These are phyloP conservation scores for Teratosphaeria epicoccoides DNA, from an alignment of 2,329 filamentous ascomycete species.

Conservation along the genomic window DNA sequence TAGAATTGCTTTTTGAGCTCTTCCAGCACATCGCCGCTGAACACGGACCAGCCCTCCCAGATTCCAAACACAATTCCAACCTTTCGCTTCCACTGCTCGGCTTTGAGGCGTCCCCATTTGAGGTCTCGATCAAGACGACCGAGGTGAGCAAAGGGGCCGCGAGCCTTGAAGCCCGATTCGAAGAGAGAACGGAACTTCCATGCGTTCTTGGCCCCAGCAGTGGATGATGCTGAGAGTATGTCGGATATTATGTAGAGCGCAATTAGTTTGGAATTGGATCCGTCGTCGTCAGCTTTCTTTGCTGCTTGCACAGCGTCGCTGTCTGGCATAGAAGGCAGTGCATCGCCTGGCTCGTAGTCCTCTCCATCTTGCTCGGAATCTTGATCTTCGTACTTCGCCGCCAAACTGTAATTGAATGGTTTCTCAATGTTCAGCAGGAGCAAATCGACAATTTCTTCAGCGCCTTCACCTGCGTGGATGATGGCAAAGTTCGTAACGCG, in stretches of 20 bases:
- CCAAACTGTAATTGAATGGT: conserved; percentile 58
- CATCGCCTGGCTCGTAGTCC: conserved; percentile 27
- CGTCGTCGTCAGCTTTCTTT: conserved; percentile 41
- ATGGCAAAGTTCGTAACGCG: conserved; percentile 82
- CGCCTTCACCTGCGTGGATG: conserved; percentile 70
- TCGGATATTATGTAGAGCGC: conserved; percentile 73
- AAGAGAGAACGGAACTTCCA: conserved; percentile 81
- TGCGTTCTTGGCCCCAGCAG: conserved; percentile 66
- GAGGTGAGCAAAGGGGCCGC: conserved; percentile 63
- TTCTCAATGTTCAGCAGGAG: conserved; percentile 71
- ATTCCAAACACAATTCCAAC: conserved; percentile 57
- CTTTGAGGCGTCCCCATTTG: conserved; percentile 69
- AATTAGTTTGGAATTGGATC: conserved; percentile 63
- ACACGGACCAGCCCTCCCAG: conserved; percentile 57
- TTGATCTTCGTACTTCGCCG: conserved; percentile 51
- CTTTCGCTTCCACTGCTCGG: conserved; percentile 76
- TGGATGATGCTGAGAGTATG: conserved; percentile 66
- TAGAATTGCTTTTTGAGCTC: conserved; percentile 61
- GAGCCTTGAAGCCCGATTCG: conserved; percentile 57
- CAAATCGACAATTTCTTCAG: conserved; percentile 84
- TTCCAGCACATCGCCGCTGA: conserved; percentile 63
- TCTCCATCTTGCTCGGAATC: conserved; percentile 28
- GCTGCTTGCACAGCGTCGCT: conserved; percentile 15
- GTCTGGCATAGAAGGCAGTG: conserved; percentile 14
- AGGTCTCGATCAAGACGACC: conserved; percentile 62